Base-by-base conservation (phyloP, 768 basidiomycete species). In the Suillus discolor region DNA sequence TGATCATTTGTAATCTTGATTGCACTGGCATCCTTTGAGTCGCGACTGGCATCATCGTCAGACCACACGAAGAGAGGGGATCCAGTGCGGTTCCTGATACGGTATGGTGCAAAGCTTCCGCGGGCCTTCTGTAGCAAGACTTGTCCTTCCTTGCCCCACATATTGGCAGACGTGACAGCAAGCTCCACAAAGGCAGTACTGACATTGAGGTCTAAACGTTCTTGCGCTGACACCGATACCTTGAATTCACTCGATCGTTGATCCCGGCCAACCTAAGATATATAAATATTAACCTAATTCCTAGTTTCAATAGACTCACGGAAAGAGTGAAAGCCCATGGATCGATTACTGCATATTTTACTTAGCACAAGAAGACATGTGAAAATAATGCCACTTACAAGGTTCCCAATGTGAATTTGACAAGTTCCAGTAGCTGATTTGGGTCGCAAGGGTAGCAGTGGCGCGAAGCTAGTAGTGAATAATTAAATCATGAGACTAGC, bases 321-420 rank as follows among this genome's bases (percentile, higher is more conserved):
- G 84, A 83, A 57, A 91, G 74, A 12, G 89, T 88, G 69, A 97
- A 91, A 20, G 89, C 91, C 96, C 97, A 99, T 3, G 97, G 97
- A 73, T 99, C 97, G 67, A 97, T 93, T 62, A 99, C 91, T 93
- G 57, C 47, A 15, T 18, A 31, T 63, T 62, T 39, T n/a, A 13
- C 31, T 77, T 63, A 78, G 45, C 20, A 36, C 4, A 6, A 11
- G 57, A 38, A 59, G 57, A 36, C 49, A 23, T n/a, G 5, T n/a
- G 36, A 54, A 54, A 41, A 60, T 9, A 42, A 69, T 49, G 63
- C 15, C 1, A 78, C 89, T 68, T 73, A 92, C 92, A 75, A 38
- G 97, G 97, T 77, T 99, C 97, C 95, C 97, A 99, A 72, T 99
- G 95, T 57, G 97, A 99, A 73, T 97, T 98, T 28, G 90, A 89